Evolutionary conservation across 225 moss, liverwort and hornwort genomes (phyloP).

Genomic region (Ulota crispa): DNA sequence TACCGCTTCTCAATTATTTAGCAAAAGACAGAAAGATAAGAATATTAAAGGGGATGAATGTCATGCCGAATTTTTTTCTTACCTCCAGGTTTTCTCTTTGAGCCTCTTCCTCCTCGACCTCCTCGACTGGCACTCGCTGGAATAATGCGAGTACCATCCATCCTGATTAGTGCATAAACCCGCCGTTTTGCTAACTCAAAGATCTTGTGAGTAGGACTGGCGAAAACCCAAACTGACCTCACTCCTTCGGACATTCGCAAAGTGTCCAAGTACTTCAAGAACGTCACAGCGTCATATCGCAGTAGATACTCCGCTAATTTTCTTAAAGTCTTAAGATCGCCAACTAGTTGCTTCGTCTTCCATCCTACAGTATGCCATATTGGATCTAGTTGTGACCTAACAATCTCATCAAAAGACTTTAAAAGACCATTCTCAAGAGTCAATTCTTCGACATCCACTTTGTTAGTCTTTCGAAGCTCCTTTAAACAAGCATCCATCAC

Average conservation of each 20-base stretch:
- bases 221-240: conserved; percentile 95
- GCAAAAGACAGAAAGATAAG: conserved; percentile 4
- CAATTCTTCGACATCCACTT: conserved; percentile 93
- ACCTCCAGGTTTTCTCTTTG: conserved; percentile 47
- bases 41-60: background rate
- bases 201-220: conserved; percentile 82
- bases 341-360: conserved; percentile 94
- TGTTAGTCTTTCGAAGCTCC: conserved; percentile 96
- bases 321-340: conserved; percentile 82
- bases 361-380: conserved; percentile 98
- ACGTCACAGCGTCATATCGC: conserved; percentile 93
- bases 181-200: conserved; percentile 93
- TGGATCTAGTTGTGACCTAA: conserved; percentile 88
- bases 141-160: conserved; percentile 61
- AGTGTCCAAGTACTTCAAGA: conserved; percentile 93
- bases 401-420: conserved; percentile 98
- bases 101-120: conserved; percentile 45
- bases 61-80: background rate
- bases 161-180: conserved; percentile 80
- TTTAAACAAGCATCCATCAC: conserved; percentile 99
- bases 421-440: conserved; percentile 96
- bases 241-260: conserved; percentile 85
- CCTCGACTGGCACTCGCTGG: conserved; percentile 35
- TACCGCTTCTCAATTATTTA: background rate
- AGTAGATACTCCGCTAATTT: conserved; percentile 91